Conservation (phyloP, 345 rosid genomes). For the Linum lewisii region DNA sequence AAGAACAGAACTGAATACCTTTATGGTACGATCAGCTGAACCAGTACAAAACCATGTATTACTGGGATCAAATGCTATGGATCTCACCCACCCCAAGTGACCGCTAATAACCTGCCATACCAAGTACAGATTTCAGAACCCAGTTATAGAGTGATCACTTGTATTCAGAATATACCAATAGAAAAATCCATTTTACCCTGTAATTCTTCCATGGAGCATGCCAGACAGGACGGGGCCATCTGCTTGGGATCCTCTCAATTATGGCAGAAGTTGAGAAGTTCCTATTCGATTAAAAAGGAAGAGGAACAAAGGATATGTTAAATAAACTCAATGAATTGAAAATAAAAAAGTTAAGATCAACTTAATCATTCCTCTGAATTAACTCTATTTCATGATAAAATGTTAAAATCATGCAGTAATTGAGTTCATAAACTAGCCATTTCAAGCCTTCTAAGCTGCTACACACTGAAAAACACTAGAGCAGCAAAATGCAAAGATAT, state of each 20-base stretch:
- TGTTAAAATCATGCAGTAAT: no score
- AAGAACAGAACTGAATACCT: slow-evolving; percentile 34
- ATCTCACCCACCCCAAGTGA: slow-evolving; percentile 98
- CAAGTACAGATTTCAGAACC: background rate
- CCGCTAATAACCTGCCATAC: slow-evolving; percentile 67
- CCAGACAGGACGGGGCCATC: slow-evolving; percentile 99
- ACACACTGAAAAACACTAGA: background rate
- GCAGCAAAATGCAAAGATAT: background rate
- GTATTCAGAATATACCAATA: background rate
- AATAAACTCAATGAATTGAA: background rate
- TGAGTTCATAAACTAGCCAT: no score
- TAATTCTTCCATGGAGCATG: slow-evolving; percentile 98
- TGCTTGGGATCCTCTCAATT: slow-evolving; percentile 93
- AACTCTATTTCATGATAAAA: background rate
- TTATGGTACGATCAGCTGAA: slow-evolving; percentile 95
- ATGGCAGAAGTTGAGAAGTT: slow-evolving; percentile 70
- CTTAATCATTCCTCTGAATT: background rate
- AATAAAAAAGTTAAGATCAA: background rate
- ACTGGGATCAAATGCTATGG: slow-evolving; percentile 94
- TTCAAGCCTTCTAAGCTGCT: background rate
- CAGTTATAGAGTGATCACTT: background rate
- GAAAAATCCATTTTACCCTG: slow-evolving; percentile 45
- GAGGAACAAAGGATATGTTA: slow-evolving; percentile 1
- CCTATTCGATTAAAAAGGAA: slow-evolving; percentile 27
- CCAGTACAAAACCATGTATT: slow-evolving; percentile 98